These are phyloP conservation scores for Fusarium pseudograminearum DNA, from an alignment of 2,329 filamentous ascomycete species.

Conservation along the genomic window DNA sequence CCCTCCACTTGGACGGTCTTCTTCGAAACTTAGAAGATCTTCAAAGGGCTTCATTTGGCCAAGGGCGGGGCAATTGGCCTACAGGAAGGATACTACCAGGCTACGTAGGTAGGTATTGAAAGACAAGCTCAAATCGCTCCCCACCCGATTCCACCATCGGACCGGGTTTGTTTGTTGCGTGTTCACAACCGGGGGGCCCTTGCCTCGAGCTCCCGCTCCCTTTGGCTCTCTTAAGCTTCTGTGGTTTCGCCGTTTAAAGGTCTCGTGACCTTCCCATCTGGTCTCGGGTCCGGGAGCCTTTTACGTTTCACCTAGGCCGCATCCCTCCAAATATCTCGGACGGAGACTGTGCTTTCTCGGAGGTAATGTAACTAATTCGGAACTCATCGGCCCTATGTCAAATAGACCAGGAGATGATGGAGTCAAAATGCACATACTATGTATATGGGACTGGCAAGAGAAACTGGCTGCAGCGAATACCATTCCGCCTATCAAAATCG, in stretches of 20 bases:
- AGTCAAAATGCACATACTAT: not conserved
- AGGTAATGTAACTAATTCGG: constrained; percentile 14
- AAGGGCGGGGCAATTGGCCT: constrained; percentile 10
- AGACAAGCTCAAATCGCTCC: constrained; percentile 33
- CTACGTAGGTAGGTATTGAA: not conserved
- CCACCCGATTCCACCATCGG: constrained; percentile 18
- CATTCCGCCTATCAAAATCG: constrained; percentile 2
- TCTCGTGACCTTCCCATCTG: constrained; percentile 37
- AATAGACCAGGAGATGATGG: not conserved
- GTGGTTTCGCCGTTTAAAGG: constrained; percentile 17
- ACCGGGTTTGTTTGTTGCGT: constrained; percentile 25
- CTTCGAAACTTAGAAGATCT: constrained; percentile 20
- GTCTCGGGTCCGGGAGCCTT: constrained; percentile 26
- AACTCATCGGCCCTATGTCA: constrained; percentile 8
- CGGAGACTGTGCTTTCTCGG: constrained; percentile 13
- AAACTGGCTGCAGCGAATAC: not conserved
- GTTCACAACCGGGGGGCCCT: constrained; percentile 12
- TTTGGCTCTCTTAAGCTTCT: constrained; percentile 31
- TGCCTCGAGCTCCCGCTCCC: constrained; percentile 15
- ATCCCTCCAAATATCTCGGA: constrained; percentile 30
- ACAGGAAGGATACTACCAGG: constrained; percentile 5
- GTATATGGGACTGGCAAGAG: not conserved
- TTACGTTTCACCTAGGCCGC: constrained; percentile 17
- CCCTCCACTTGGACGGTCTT: constrained; percentile 28
- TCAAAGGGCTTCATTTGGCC: constrained; percentile 31